Conservation (phyloP, 352 stramenopile genomes). For the Stephanocyclus meneghinianus region DNA sequence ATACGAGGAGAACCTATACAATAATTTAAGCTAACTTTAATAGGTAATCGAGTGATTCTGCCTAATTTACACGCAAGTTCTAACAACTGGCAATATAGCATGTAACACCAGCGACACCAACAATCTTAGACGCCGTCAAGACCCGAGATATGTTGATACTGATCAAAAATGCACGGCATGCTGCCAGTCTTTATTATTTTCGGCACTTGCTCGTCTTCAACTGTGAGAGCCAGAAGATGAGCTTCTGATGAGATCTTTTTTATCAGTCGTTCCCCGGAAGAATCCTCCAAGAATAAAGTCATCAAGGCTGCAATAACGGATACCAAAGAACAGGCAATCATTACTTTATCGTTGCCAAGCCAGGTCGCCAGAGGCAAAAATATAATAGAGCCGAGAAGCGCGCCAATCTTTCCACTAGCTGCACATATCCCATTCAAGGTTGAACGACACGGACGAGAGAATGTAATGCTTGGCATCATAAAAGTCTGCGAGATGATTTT, state of each 20-base stretch:
- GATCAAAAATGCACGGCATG: constrained; percentile 45
- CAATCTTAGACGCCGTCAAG: constrained; percentile 4
- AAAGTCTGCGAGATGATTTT: constrained; percentile 38
- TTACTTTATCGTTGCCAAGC: constrained; percentile 65
- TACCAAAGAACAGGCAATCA: constrained; percentile 70
- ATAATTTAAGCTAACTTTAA: too few species aligned
- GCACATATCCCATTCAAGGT: constrained; percentile 80
- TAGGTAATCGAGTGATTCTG: too few species aligned
- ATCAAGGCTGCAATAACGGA: constrained; percentile 64
- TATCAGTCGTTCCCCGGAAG: neutral
- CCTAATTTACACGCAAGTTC: too few species aligned
- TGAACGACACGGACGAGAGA: constrained; percentile 62
- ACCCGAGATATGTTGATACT: constrained; percentile 49
- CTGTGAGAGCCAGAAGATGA: constrained; percentile 9
- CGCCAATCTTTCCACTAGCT: constrained; percentile 74
- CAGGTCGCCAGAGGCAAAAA: constrained; percentile 65
- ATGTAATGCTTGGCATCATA: constrained; percentile 74
- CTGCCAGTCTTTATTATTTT: constrained; percentile 12
- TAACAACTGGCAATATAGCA: too few species aligned
- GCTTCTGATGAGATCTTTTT: constrained; percentile 25
- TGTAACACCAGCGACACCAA: too few species aligned
- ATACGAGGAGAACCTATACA: too few species aligned
- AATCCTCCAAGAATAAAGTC: constrained; percentile 51
- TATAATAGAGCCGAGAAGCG: constrained; percentile 66
- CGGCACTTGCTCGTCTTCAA: neutral